Evolutionary conservation across 345 rosid genomes (phyloP).

Genomic region (Jatropha curcas): DNA sequence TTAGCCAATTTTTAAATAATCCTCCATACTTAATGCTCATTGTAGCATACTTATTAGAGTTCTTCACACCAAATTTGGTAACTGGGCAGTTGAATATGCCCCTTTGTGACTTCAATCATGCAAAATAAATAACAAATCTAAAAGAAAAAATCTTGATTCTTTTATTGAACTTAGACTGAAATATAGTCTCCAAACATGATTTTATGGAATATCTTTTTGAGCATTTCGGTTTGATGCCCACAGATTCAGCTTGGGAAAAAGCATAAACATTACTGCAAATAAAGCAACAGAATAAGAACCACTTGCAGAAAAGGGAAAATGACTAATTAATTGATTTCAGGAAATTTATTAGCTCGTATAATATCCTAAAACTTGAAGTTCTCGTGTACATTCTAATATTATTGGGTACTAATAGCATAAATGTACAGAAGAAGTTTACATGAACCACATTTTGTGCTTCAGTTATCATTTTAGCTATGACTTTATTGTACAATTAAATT

Average conservation of each 20-base stretch:
- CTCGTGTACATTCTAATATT: neutral
- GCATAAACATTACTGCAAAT: neutral
- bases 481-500: neutral
- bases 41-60: neutral
- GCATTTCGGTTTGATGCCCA: neutral
- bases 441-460: neutral
- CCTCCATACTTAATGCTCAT: neutral
- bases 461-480: neutral
- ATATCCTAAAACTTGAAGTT: neutral
- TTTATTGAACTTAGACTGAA: neutral
- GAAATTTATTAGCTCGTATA: neutral
- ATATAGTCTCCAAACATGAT: neutral
- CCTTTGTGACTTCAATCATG: constrained; percentile 1
- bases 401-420: neutral
- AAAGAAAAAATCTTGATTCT: neutral
- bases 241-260: neutral
- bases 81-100: neutral
- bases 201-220: neutral
- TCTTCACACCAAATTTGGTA: neutral
- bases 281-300: neutral
- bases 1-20: neutral
- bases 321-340: neutral
- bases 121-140: neutral
- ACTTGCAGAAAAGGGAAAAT: neutral
- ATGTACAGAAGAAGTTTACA: neutral